phyloP scores from a whole-genome alignment of 2,329 filamentous ascomycete genomes.

The Clonostachys rosea region DNA sequence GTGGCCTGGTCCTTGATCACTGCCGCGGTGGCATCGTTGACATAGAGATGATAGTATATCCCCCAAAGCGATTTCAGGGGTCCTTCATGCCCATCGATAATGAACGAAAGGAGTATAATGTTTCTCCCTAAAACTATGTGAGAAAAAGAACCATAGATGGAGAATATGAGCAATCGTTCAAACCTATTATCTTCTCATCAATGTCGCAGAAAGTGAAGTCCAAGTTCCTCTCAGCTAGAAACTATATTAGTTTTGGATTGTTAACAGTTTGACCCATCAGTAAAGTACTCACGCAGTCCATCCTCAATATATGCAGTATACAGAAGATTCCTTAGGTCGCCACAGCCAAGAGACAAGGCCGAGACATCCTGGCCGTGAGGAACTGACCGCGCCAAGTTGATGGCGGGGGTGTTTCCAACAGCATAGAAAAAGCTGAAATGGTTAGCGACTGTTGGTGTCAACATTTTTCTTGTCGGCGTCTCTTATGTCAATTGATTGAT shows the following conservation, averaged over 20 bases:
- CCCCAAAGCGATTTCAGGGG: constrained; percentile 34
- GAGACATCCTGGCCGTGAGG: constrained; percentile 43
- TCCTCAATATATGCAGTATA: constrained; percentile 43
- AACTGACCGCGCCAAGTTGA: constrained; percentile 38
- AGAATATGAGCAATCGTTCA: background rate
- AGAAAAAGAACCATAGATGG: background rate
- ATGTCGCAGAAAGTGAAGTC: constrained; percentile 55
- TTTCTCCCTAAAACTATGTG: constrained; percentile 41
- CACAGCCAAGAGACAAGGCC: constrained; percentile 50
- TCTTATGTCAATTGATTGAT: too few species aligned
- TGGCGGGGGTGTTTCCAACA: constrained; percentile 49
- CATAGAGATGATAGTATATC: constrained; percentile 48
- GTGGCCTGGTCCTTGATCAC: constrained; percentile 33
- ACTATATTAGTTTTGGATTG: constrained; percentile 5
- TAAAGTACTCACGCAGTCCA: constrained; percentile 22
- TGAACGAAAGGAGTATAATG: constrained; percentile 42
- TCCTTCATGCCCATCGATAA: constrained; percentile 32
- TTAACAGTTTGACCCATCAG: background rate
- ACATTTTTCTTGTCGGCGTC: constrained; percentile 16
- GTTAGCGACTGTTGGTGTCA: constrained; percentile 26
- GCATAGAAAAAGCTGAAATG: constrained; percentile 33
- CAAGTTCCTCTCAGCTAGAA: constrained; percentile 23
- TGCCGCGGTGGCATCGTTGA: constrained; percentile 28
- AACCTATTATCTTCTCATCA: constrained; percentile 44
- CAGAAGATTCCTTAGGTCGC: constrained; percentile 51